Conservation (phyloP, 2,329 filamentous ascomycete genomes). For the Didymella pomorum region DNA sequence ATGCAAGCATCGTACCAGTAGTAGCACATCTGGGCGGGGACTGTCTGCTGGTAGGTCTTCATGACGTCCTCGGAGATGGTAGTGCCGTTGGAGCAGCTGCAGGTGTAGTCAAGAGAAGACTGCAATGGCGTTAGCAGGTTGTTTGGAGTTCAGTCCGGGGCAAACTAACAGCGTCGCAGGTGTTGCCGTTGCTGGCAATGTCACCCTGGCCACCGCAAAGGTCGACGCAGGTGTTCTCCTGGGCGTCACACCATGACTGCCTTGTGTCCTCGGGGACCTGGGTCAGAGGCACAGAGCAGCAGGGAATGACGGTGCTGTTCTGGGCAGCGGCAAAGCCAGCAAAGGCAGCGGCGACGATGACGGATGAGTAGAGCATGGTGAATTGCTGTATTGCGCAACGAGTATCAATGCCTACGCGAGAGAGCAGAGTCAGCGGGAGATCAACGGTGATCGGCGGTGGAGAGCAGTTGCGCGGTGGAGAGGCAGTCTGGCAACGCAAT, state of each 20-base stretch:
- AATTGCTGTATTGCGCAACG: constrained; percentile 32
- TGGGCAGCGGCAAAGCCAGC: constrained; percentile 57
- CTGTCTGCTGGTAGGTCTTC: constrained; percentile 62
- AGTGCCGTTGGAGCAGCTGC: constrained; percentile 65
- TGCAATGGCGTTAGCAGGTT: constrained; percentile 44
- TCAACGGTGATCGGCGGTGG: constrained; percentile 23
- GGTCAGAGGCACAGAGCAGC: constrained; percentile 55
- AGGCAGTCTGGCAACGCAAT: constrained; percentile 13
- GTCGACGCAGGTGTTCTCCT: constrained; percentile 67
- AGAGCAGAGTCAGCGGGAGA: constrained; percentile 37
- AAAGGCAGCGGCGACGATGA: constrained; percentile 58
- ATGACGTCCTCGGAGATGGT: constrained; percentile 52
- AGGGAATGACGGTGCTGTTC: constrained; percentile 49
- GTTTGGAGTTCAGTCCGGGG: too few species aligned
- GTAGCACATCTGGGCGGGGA: constrained; percentile 68
- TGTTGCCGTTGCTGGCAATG: constrained; percentile 57
- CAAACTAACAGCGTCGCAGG: constrained; percentile 64
- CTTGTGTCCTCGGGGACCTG: constrained; percentile 49
- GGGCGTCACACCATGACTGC: constrained; percentile 64
- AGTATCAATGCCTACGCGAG: constrained; percentile 49
- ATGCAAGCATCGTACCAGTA: constrained; percentile 57
- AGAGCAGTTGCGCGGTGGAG: constrained; percentile 16
- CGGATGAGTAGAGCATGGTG: constrained; percentile 59
- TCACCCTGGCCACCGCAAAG: constrained; percentile 62
- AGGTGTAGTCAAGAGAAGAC: constrained; percentile 63